A percentile compares a stretch with the other conserved stretches of the same genome.
phyloP scores from a whole-genome alignment of 352 stramenopile genomes.

The Phytophthora agathidicida region DNA sequence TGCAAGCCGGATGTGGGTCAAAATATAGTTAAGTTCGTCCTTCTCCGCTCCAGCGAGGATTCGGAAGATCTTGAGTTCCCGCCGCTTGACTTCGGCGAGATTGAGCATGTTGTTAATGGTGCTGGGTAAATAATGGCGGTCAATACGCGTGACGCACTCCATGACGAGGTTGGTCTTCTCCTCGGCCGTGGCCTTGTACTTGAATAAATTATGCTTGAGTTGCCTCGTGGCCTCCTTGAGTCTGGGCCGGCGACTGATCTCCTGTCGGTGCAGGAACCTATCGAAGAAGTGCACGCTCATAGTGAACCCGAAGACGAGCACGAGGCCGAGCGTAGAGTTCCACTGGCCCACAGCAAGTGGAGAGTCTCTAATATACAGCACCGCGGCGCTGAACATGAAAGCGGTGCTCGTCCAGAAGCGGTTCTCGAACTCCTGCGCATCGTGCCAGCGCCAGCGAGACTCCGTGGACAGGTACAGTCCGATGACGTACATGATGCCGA shows the following conservation, averaged over 20 bases:
- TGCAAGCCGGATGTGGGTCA: slow-evolving; percentile 94
- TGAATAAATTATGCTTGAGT: slow-evolving; percentile 80
- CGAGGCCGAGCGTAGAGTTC: slow-evolving; percentile 72
- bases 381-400: slow-evolving; percentile 91
- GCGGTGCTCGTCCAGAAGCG: slow-evolving; percentile 96
- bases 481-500: slow-evolving; percentile 85
- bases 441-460: slow-evolving; percentile 86
- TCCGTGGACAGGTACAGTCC: slow-evolving; percentile 83
- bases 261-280: slow-evolving; percentile 76
- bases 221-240: slow-evolving; percentile 53
- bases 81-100: slow-evolving; percentile 71
- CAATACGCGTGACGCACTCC: slow-evolving; percentile 77
- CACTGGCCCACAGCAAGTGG: slow-evolving; percentile 83
- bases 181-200: slow-evolving; percentile 82
- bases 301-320: slow-evolving; percentile 84
- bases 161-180: slow-evolving; percentile 78
- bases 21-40: slow-evolving; percentile 97
- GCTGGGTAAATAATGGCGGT: slow-evolving; percentile 84
- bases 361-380: slow-evolving; percentile 96
- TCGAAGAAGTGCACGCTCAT: slow-evolving; percentile 84
- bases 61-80: slow-evolving; percentile 96
- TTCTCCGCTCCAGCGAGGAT: slow-evolving; percentile 95
- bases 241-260: slow-evolving; percentile 67
- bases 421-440: slow-evolving; percentile 96
- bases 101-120: slow-evolving; percentile 93